Conservation (phyloP, 2,329 filamentous ascomycete genomes). For the Colletotrichum tropicicola region DNA sequence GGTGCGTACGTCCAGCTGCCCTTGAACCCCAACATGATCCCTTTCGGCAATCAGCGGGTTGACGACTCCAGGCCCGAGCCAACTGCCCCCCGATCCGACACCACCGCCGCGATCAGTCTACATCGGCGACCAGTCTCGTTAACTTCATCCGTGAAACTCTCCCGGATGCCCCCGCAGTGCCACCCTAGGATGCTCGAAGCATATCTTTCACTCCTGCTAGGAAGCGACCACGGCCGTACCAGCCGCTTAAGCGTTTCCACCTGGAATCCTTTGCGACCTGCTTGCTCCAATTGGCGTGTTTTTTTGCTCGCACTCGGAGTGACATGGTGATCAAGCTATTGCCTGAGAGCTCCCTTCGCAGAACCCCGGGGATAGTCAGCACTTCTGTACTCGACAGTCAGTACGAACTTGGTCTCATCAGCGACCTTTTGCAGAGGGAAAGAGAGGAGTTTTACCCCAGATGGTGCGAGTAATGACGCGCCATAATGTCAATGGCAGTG, state of each 20-base stretch:
- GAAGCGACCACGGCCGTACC: not conserved
- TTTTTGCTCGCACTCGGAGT: not conserved
- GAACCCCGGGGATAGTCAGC: not conserved
- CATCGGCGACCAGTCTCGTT: too few species aligned
- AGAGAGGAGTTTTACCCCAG: not conserved
- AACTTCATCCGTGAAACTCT: too few species aligned
- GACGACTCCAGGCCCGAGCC: too few species aligned
- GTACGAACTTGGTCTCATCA: not conserved
- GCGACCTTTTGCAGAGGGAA: not conserved
- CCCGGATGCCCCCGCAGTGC: too few species aligned
- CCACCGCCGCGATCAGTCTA: too few species aligned
- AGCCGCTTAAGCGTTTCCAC: not conserved
- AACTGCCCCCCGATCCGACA: too few species aligned
- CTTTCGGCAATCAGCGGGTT: too few species aligned
- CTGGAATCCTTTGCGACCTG: not conserved
- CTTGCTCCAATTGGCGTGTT: not conserved
- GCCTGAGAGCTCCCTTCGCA: not conserved
- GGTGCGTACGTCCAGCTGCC: too few species aligned
- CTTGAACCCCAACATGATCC: too few species aligned
- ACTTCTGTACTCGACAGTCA: not conserved
- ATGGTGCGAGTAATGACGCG: not conserved
- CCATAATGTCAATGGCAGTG: not conserved
- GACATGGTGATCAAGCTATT: not conserved
- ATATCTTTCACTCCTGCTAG: not conserved
- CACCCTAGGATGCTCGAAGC: not conserved